These are phyloP conservation scores for Russula sp. DNA, from an alignment of 768 basidiomycete species.

Conservation along the genomic window DNA sequence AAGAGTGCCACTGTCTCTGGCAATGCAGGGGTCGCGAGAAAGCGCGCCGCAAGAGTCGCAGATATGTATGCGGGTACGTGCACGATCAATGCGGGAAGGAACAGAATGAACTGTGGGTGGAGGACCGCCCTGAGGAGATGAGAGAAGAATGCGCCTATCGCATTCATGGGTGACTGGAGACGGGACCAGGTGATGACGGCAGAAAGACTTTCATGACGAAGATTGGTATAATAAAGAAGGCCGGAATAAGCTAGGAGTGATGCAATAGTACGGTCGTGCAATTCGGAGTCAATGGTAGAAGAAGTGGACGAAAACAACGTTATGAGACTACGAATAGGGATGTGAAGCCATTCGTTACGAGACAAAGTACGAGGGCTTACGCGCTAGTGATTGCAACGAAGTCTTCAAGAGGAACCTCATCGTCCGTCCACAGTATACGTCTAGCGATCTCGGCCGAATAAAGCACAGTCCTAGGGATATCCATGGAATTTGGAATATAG, in stretches of 20 bases:
- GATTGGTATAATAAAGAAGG: slow-evolving; percentile 67
- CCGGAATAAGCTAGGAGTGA: slow-evolving; percentile 79
- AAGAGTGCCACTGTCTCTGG: slow-evolving; percentile 89
- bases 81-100: slow-evolving; percentile 84
- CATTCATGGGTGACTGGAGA: slow-evolving; percentile 34
- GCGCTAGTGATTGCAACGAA: slow-evolving; percentile 83
- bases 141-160: slow-evolving; percentile 70
- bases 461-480: slow-evolving; percentile 65
- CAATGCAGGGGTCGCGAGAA: slow-evolving; percentile 69
- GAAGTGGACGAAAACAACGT: slow-evolving; percentile 62
- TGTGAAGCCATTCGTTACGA: not conserved
- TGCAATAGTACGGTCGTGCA: slow-evolving; percentile 42
- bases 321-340: slow-evolving; percentile 70
- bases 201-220: slow-evolving; percentile 78
- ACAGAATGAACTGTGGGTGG: slow-evolving; percentile 36
- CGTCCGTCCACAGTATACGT: slow-evolving; percentile 78
- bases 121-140: slow-evolving; percentile 38
- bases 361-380: slow-evolving; percentile 41
- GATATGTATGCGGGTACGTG: slow-evolving; percentile 83
- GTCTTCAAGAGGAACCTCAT: slow-evolving; percentile 69
- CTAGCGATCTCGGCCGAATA: slow-evolving; percentile 86
- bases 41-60: slow-evolving; percentile 63
- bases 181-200: slow-evolving; percentile 67
- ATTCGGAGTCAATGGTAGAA: slow-evolving; percentile 50
- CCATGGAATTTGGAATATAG: not conserved